Conservation (phyloP, 208 protist species). For the Leishmania tropica region DNA sequence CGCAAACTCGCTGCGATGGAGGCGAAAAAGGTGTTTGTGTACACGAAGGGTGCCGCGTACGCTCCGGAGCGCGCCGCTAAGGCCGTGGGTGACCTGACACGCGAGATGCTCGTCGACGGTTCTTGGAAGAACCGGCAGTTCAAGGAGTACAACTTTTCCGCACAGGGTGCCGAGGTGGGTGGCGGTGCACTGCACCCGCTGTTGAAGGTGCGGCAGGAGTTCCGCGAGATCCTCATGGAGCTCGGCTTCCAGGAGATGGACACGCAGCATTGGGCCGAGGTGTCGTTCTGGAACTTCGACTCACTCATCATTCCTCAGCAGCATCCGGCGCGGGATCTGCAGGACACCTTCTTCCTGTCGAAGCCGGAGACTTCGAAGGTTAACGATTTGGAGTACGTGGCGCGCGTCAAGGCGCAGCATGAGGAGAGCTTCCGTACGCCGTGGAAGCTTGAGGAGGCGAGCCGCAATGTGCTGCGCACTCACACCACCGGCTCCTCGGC, state of each 20-base stretch:
- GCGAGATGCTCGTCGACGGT: constrained; percentile 94
- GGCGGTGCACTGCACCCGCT: constrained; percentile 98
- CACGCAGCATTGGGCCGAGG: constrained; percentile 99
- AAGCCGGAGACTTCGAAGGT: constrained; percentile 69
- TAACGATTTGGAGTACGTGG: constrained; percentile 88
- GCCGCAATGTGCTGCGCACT: constrained; percentile 99
- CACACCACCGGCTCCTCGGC: constrained; percentile 99
- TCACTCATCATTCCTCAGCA: constrained; percentile 99
- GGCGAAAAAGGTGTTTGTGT: constrained; percentile 77
- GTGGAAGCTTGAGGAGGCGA: constrained; percentile 95
- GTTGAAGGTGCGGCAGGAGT: constrained; percentile 98
- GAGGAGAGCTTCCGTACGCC: constrained; percentile 92
- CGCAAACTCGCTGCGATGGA: constrained; percentile 90
- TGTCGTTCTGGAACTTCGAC: constrained; percentile 99
- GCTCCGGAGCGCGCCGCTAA: constrained; percentile 64
- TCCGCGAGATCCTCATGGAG: constrained; percentile 99
- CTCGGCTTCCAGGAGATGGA: constrained; percentile 99
- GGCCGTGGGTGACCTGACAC: constrained; percentile 92
- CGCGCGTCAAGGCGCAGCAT: constrained; percentile 94
- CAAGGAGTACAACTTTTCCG: constrained; percentile 98
- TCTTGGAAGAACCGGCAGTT: constrained; percentile 95
- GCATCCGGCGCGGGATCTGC: constrained; percentile 99
- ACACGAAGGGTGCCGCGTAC: constrained; percentile 84
- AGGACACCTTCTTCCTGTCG: constrained; percentile 99
- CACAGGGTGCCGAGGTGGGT: constrained; percentile 83